Percentiles rank a stretch among this genome's conserved stretches.
These are phyloP conservation scores for Penicillium roqueforti DNA, from an alignment of 495 filamentous ascomycete species.

Conservation along the genomic window DNA sequence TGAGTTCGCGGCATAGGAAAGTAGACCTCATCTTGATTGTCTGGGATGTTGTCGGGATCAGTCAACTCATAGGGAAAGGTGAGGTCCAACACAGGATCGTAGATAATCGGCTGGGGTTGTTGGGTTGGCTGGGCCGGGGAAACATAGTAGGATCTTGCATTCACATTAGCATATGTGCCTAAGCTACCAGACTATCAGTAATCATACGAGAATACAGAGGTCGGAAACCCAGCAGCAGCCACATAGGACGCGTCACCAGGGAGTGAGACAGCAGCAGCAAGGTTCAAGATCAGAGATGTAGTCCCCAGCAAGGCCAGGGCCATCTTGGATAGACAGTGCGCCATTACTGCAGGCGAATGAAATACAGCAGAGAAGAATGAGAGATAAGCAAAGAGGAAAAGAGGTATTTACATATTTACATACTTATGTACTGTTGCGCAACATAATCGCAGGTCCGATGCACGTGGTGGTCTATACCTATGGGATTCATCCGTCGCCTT, in stretches of 20 bases:
- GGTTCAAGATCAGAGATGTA: neutral
- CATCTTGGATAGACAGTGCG: constrained; percentile 2
- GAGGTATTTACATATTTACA: no score
- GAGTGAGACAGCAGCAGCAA: constrained; percentile 4
- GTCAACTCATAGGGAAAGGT: constrained; percentile 56
- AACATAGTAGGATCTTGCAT: constrained; percentile 43
- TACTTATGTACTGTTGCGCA: no score
- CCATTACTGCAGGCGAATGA: neutral
- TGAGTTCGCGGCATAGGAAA: constrained; percentile 43
- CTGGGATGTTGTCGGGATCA: constrained; percentile 49
- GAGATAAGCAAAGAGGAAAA: neutral
- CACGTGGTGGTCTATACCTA: neutral
- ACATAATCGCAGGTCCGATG: no score
- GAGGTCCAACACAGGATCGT: constrained; percentile 53
- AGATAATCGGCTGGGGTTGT: constrained; percentile 55
- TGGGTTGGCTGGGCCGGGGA: constrained; percentile 48
- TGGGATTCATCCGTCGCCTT: no score
- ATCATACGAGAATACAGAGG: constrained; percentile 45
- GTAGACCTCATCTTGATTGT: constrained; percentile 47
- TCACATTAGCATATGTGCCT: neutral
- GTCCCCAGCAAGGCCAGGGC: constrained; percentile 6
- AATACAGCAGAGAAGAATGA: neutral
- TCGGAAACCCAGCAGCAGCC: constrained; percentile 51
- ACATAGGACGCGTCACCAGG: constrained; percentile 45
- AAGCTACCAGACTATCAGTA: no score